These are phyloP conservation scores for Neurospora hispaniola DNA, from an alignment of 495 filamentous ascomycete species.

Conservation along the genomic window DNA sequence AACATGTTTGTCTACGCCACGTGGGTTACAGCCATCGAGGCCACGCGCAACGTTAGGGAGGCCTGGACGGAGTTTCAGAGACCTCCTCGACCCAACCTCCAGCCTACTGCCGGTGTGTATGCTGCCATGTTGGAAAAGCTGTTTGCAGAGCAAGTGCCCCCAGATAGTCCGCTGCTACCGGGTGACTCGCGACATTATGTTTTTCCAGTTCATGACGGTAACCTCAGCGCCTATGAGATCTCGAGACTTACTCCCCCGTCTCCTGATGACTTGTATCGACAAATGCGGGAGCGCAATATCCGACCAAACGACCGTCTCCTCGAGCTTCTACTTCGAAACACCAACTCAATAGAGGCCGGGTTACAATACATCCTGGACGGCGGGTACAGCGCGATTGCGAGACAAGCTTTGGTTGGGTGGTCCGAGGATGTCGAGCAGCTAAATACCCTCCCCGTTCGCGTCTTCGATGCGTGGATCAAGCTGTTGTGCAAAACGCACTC, in stretches of 20 bases:
- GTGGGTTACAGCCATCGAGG: conserved; percentile 29
- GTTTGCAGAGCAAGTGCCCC: conserved; percentile 7
- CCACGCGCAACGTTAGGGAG: conserved; percentile 34
- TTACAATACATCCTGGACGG: conserved; percentile 29
- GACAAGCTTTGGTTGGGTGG: conserved; percentile 10
- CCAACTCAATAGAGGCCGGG: conserved; percentile 20
- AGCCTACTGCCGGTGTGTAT: conserved; percentile 27
- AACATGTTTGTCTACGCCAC: conserved; percentile 16
- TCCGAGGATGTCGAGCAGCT: neutral
- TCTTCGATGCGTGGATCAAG: conserved; percentile 29
- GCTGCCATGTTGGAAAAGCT: conserved; percentile 37
- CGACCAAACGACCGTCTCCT: conserved; percentile 26
- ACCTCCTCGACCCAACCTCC: conserved; percentile 15
- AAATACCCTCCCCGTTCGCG: conserved; percentile 4
- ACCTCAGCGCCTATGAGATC: conserved; percentile 33
- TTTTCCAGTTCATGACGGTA: conserved; percentile 28
- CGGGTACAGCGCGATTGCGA: conserved; percentile 1
- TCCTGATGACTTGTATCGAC: conserved; percentile 25
- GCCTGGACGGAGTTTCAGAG: conserved; percentile 33
- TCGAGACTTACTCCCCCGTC: conserved; percentile 30
- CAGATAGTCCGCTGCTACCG: conserved; percentile 17
- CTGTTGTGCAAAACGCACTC: conserved; percentile 27
- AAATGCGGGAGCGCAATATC: conserved; percentile 27
- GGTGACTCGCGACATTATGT: conserved; percentile 25
- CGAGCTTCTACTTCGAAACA: conserved; percentile 22